These are phyloP conservation scores for Rhododendron kiyosumense DNA, from an alignment of 148 eudicot genomes.

Conservation along the genomic window DNA sequence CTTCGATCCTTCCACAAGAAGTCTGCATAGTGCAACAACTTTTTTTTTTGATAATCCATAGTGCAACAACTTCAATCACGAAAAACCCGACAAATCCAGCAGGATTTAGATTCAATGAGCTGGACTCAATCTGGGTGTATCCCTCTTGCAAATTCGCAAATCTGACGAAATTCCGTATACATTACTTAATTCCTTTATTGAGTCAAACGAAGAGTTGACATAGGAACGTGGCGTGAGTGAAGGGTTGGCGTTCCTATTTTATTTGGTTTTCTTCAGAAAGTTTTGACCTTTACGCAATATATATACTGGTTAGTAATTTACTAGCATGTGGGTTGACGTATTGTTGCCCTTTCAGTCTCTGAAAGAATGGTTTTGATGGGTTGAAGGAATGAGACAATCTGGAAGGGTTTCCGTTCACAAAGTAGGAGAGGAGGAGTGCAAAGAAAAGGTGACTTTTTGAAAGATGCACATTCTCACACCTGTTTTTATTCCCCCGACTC, in stretches of 20 bases:
- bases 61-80: no score
- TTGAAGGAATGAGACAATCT: neutral
- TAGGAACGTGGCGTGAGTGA: neutral
- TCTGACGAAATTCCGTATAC: neutral
- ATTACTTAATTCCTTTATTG: neutral
- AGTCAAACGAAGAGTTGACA: neutral
- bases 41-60: no score
- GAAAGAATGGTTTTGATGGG: neutral
- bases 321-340: neutral
- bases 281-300: neutral
- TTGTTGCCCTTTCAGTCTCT: neutral
- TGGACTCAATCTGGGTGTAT: constrained; percentile 8
- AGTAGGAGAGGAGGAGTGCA: neutral
- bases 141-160: neutral
- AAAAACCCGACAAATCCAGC: no score
- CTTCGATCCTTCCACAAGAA: neutral
- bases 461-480: neutral
- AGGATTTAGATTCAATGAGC: constrained; percentile 1
- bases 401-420: neutral
- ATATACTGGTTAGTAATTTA: neutral
- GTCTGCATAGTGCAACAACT: neutral
- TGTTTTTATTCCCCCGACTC: neutral
- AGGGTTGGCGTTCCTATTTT: neutral
- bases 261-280: neutral
- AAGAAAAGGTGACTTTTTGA: neutral